phyloP scores from a whole-genome alignment of 2,329 filamentous ascomycete genomes.

The Fusarium floridanum region DNA sequence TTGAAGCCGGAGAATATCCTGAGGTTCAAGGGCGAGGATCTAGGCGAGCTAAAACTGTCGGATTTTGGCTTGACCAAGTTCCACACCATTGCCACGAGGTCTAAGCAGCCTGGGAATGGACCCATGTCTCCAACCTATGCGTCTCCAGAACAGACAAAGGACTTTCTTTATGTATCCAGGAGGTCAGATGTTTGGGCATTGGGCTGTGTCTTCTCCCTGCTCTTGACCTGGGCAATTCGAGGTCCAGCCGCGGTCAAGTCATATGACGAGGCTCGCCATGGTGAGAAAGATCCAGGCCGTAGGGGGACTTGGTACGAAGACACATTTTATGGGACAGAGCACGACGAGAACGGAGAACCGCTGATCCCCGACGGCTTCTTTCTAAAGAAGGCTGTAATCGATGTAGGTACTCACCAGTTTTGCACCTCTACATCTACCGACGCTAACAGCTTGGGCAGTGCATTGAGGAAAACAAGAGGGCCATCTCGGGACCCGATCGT shows the following conservation, averaged over 20 bases:
- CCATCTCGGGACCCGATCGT: fast-evolving
- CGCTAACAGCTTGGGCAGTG: neutral
- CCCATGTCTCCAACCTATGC: neutral
- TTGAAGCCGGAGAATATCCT: constrained; percentile 6
- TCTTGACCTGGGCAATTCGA: constrained; percentile 10
- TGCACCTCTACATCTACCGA: neutral
- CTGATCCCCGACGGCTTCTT: neutral
- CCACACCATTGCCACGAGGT: neutral
- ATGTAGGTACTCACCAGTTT: neutral
- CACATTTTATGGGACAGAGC: neutral
- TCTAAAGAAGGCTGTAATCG: neutral
- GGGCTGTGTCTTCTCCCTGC: neutral
- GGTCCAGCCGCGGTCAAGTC: fast-evolving
- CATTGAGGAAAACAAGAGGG: neutral
- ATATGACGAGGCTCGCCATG: neutral
- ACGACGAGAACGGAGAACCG: no score
- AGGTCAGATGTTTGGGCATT: constrained; percentile 11
- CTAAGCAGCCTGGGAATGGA: fast-evolving
- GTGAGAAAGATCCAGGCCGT: neutral
- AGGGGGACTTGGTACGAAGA: neutral
- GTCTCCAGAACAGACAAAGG: neutral
- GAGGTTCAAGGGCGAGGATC: fast-evolving
- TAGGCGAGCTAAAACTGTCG: neutral
- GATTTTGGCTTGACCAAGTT: constrained; percentile 9
- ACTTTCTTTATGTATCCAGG: fast-evolving